These are phyloP conservation scores for Orbilia quercus DNA, from an alignment of 2,329 filamentous ascomycete species.

Conservation along the genomic window DNA sequence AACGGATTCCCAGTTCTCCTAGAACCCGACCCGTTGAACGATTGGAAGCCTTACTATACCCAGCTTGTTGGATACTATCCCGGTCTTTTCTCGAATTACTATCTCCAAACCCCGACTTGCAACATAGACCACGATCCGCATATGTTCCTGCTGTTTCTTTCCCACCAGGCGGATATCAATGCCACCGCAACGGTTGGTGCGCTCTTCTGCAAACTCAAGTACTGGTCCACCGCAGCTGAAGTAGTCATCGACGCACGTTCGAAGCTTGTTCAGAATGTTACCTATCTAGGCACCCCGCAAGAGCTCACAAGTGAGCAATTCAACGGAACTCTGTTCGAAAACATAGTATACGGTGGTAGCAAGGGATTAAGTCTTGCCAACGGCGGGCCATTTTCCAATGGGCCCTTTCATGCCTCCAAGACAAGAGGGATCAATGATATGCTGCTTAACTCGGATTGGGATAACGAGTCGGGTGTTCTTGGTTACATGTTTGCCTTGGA, in stretches of 20 bases:
- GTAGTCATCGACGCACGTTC: conserved; percentile 49
- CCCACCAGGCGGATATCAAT: conserved; percentile 19
- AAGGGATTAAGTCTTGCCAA: not conserved
- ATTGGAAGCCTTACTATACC: conserved; percentile 35
- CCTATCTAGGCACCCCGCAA: conserved; percentile 8
- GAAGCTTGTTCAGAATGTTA: conserved; percentile 34
- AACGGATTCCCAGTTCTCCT: not conserved
- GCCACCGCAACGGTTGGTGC: conserved; percentile 31
- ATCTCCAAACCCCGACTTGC: conserved; percentile 28
- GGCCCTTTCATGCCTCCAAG: conserved; percentile 3
- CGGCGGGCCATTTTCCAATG: conserved; percentile 22
- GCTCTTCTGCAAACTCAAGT: conserved; percentile 50
- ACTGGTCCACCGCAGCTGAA: conserved; percentile 29
- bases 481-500: conserved; percentile 51
- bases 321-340: conserved; percentile 39
- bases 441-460: conserved; percentile 38
- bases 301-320: conserved; percentile 12
- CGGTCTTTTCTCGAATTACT: conserved; percentile 20
- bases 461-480: conserved; percentile 24
- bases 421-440: conserved; percentile 19
- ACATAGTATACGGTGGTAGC: conserved; percentile 23
- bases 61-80: conserved; percentile 38
- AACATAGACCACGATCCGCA: not conserved
- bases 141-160: conserved; percentile 54
- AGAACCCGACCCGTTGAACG: not conserved